Conservation (phyloP, 345 rosid genomes). For the Microthlaspi erraticum region DNA sequence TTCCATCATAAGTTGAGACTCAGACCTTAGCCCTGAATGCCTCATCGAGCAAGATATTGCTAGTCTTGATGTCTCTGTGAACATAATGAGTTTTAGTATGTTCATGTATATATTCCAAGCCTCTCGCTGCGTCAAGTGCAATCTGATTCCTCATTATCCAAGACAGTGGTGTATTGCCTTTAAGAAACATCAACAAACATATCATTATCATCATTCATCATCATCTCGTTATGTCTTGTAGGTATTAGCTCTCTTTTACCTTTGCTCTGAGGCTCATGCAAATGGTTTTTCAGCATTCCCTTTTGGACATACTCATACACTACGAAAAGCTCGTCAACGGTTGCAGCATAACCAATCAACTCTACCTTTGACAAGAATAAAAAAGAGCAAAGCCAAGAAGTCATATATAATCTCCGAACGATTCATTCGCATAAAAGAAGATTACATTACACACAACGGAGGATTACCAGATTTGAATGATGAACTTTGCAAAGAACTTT, state of each 20-base stretch:
- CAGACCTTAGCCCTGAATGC: conserved; percentile 89
- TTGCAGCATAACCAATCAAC: conserved; percentile 88
- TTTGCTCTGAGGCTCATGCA: conserved; percentile 89
- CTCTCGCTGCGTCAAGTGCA: conserved; percentile 93
- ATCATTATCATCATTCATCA: conserved; percentile 8
- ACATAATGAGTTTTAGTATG: conserved; percentile 95
- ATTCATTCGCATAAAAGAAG: background rate
- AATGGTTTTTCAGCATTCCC: conserved; percentile 82
- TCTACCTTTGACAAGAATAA: conserved; percentile 79
- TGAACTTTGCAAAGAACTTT: conserved; percentile 95
- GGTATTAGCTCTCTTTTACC: conserved; percentile 53
- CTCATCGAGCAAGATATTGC: conserved; percentile 87
- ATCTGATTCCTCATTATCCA: conserved; percentile 94
- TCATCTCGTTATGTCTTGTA: background rate
- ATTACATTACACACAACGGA: background rate
- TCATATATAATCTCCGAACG: conserved; percentile 39
- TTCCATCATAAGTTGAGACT: conserved; percentile 8
- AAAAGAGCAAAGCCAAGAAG: conserved; percentile 48
- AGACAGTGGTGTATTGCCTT: conserved; percentile 84
- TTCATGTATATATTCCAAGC: conserved; percentile 95
- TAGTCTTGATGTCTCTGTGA: conserved; percentile 93
- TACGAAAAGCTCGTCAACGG: conserved; percentile 76
- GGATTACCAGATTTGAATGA: conserved; percentile 89
- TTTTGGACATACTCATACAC: conserved; percentile 92
- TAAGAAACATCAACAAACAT: conserved; percentile 29